A percentile compares a stretch with the other conserved stretches of the same genome.
Evolutionary conservation across 306 rosid species (phyloP).

Genomic region (Spatholobus suberectus): DNA sequence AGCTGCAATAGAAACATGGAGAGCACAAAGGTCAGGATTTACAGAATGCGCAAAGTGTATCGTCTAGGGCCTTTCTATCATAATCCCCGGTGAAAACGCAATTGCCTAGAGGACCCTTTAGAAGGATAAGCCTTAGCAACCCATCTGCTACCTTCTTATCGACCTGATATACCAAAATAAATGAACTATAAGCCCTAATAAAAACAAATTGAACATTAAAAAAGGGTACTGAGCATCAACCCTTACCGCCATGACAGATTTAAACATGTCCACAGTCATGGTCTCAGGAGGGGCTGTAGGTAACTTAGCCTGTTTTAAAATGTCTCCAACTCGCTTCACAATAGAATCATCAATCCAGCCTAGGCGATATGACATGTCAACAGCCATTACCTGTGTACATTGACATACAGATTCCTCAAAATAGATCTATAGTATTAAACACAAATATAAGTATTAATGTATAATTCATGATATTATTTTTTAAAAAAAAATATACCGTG

Average conservation of each 20-base stretch:
- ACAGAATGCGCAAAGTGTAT: constrained; percentile 76
- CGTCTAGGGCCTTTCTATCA: constrained; percentile 86
- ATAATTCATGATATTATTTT: background rate
- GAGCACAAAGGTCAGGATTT: constrained; percentile 57
- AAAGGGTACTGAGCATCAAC: background rate
- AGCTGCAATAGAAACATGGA: background rate
- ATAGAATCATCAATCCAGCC: constrained; percentile 95
- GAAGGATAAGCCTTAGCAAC: constrained; percentile 82
- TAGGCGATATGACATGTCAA: constrained; percentile 92
- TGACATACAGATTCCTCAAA: constrained; percentile 41
- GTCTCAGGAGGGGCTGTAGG: constrained; percentile 76
- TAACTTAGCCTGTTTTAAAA: constrained; percentile 71
- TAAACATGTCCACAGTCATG: constrained; percentile 85
- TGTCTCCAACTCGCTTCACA: constrained; percentile 72
- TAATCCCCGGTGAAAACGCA: constrained; percentile 90
- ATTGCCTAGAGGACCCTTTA: constrained; percentile 89
- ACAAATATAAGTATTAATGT: constrained; percentile 21
- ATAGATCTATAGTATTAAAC: background rate
- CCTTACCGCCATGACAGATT: constrained; percentile 93
- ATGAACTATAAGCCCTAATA: constrained; percentile 6
- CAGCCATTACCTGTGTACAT: constrained; percentile 86
- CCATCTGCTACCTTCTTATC: constrained; percentile 99
- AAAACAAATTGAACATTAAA: constrained; percentile 16
- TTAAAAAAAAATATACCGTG: constrained; percentile 59
- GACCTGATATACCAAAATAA: constrained; percentile 62